Conservation (phyloP, 2,329 filamentous ascomycete genomes). For the Paraphaeosphaeria minitans region DNA sequence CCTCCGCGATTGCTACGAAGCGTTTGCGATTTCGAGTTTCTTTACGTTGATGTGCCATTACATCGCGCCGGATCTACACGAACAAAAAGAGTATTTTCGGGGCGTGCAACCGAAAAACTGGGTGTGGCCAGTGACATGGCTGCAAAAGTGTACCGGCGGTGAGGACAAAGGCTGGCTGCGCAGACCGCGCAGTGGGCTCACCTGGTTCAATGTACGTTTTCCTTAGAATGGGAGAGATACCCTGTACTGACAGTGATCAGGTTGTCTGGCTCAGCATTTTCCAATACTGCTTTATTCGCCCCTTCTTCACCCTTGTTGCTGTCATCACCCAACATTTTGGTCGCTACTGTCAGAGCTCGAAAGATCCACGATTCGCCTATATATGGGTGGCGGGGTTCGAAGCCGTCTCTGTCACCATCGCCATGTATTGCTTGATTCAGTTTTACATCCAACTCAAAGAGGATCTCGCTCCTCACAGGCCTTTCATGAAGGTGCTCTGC, state of each 20-base stretch:
- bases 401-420: constrained; percentile 73
- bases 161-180: constrained; percentile 69
- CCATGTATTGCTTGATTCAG: constrained; percentile 88
- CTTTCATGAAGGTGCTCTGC: constrained; percentile 80
- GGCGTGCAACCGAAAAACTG: constrained; percentile 70
- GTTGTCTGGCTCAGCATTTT: constrained; percentile 82
- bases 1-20: constrained; percentile 84
- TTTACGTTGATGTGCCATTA: constrained; percentile 84
- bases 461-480: constrained; percentile 70
- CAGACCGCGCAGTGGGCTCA: constrained; percentile 78
- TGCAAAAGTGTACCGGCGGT: constrained; percentile 72
- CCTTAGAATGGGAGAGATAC: neutral
- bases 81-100: constrained; percentile 82
- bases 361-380: constrained; percentile 79
- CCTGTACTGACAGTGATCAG: constrained; percentile 42
- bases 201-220: constrained; percentile 77
- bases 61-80: constrained; percentile 75
- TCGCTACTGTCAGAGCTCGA: constrained; percentile 78
- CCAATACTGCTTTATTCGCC: constrained; percentile 83
- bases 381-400: constrained; percentile 81
- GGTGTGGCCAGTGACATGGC: constrained; percentile 75
- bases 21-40: constrained; percentile 85
- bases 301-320: constrained; percentile 78
- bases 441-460: constrained; percentile 79
- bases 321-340: constrained; percentile 72